Evolutionary conservation across 495 filamentous ascomycete genomes (phyloP).

Genomic region (Talaromyces proteolyticus): DNA sequence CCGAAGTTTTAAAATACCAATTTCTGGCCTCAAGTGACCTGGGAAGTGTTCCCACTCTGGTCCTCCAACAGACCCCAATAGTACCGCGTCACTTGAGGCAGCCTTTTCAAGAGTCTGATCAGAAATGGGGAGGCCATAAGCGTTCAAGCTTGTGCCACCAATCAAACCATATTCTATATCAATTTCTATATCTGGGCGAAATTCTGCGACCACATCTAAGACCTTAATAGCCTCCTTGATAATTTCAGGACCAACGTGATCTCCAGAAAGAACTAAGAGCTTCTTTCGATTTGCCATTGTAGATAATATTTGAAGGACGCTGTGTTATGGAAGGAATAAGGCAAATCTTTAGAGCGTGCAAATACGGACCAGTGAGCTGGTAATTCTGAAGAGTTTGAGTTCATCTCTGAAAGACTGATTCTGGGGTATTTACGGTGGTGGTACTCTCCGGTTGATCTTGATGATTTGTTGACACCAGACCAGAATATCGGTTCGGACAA

Average conservation of each 20-base stretch:
- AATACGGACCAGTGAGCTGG: too few species aligned
- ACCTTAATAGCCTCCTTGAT: constrained; percentile 20
- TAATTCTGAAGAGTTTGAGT: not conserved
- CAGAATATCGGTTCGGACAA: not conserved
- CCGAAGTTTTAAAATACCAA: constrained; percentile 26
- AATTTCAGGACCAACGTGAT: constrained; percentile 26
- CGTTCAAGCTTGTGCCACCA: constrained; percentile 21
- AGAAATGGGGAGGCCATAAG: constrained; percentile 24
- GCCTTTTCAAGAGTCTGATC: constrained; percentile 24
- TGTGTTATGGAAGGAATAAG: too few species aligned
- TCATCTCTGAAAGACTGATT: not conserved
- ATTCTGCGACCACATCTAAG: constrained; percentile 13
- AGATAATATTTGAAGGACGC: not conserved
- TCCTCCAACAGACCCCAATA: constrained; percentile 34
- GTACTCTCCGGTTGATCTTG: constrained; percentile 2
- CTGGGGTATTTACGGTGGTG: not conserved
- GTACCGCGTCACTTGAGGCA: constrained; percentile 26
- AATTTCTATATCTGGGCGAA: constrained; percentile 17
- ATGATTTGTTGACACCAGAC: not conserved
- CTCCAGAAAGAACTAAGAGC: constrained; percentile 14
- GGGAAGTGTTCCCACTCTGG: constrained; percentile 26
- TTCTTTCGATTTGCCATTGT: not conserved
- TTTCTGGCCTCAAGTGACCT: constrained; percentile 32
- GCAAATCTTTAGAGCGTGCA: too few species aligned
- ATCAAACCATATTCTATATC: constrained; percentile 16